These are phyloP conservation scores for Penicillium ucsense DNA, from an alignment of 495 filamentous ascomycete genomes.

Conservation along the genomic window DNA sequence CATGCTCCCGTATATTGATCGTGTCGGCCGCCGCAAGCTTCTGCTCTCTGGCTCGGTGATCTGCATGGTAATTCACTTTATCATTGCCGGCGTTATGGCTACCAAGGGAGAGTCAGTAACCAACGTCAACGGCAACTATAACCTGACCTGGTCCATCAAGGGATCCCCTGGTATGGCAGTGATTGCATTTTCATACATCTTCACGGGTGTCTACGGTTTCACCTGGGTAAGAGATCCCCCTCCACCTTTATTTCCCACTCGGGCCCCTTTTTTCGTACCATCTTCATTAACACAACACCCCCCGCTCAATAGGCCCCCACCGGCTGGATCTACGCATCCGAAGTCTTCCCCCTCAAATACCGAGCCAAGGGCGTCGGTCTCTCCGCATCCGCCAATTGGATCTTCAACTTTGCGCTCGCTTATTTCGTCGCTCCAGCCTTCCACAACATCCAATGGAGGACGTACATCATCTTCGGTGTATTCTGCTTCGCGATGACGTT, in stretches of 20 bases:
- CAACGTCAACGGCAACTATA: slow-evolving; percentile 54
- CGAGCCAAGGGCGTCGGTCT: slow-evolving; percentile 62
- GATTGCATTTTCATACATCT: slow-evolving; percentile 70
- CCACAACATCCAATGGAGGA: slow-evolving; percentile 61
- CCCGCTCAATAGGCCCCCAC: slow-evolving; percentile 43
- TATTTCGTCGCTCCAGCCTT: slow-evolving; percentile 64
- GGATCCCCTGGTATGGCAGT: slow-evolving; percentile 57
- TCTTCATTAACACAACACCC: neutral
- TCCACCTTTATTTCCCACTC: neutral
- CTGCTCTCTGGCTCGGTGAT: slow-evolving; percentile 58
- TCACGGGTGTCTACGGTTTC: slow-evolving; percentile 65
- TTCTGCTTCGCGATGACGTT: slow-evolving; percentile 54
- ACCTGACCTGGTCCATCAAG: slow-evolving; percentile 53
- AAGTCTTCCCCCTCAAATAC: slow-evolving; percentile 67
- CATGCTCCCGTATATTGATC: slow-evolving; percentile 65
- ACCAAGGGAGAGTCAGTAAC: slow-evolving; percentile 43
- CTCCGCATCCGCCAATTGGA: slow-evolving; percentile 61
- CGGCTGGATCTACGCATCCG: slow-evolving; percentile 67
- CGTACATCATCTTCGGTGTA: slow-evolving; percentile 66
- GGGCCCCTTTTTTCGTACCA: neutral
- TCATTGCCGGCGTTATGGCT: slow-evolving; percentile 46
- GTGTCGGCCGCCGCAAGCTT: slow-evolving; percentile 59
- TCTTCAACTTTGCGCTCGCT: slow-evolving; percentile 67
- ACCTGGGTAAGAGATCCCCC: slow-evolving; percentile 35
- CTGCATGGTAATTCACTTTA: slow-evolving; percentile 58